Evolutionary conservation across 805 yeast species (phyloP), one percentile per base, ranked within the genome.

Genomic region (Suhomyces kilbournensis): DNA sequence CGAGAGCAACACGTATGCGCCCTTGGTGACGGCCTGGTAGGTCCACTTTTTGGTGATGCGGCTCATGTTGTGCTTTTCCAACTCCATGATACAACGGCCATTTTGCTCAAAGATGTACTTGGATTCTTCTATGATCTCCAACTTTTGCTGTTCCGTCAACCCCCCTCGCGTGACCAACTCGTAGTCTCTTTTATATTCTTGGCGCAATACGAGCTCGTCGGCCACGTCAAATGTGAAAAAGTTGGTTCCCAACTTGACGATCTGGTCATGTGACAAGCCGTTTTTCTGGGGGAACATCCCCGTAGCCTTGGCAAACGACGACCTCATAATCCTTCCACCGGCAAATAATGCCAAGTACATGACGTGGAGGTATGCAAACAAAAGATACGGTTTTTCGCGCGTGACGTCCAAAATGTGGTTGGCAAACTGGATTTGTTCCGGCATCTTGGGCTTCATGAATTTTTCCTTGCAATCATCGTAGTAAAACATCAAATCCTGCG

Each of bases 261-360:
- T 78, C 50, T 88, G 90, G 47, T 79, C 85, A 49, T 82, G 83
- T n/a, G 81, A 67, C 58, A 82, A 74, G 25, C 89, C 90, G 50
- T 81, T 81, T 46, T 85, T 80, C 59, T 85, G 84, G 8, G 96
- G 96, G 77, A 88, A 87, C 51, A 88, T 68, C 2, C 91, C 89
- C 5, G 85, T 71, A 22, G 90, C 85, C 61, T 79, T 81, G 48
- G 84, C 74, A 26, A 89, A 69, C 15, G 84, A 80, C 0, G 91
- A 83, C 54, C 85, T 74, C 82, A 90, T 78, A 32, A 89, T 75
- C 56, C 84, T 76, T 15, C 96, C 96, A 48, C 96, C 96, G 1
- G 96, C 96, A 72, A 89, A 89, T 48, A 89, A 77, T 0, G 94
- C 96, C 63, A 89, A 71, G 69, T 89, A 89, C 82, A 89, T 78